These are phyloP conservation scores for Pestalotiopsis sp. DNA, from an alignment of 2,329 filamentous ascomycete genomes.

Conservation along the genomic window DNA sequence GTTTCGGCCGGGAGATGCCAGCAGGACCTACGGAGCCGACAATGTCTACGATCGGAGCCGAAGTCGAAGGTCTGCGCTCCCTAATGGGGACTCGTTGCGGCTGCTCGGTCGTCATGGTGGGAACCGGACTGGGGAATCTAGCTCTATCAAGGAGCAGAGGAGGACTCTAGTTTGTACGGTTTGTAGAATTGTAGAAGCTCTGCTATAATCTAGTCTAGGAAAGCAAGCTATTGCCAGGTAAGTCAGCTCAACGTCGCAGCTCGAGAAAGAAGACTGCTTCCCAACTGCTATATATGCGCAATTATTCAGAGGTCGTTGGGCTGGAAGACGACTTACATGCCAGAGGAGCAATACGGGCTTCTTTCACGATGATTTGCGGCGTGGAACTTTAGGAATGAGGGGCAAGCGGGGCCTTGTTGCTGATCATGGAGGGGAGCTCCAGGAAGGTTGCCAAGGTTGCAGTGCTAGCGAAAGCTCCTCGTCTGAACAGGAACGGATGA, in stretches of 20 bases:
- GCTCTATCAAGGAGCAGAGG: neutral
- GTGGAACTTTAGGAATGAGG: neutral
- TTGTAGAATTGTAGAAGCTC: neutral
- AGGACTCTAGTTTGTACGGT: neutral
- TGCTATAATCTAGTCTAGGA: conserved; percentile 3
- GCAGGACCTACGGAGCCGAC: conserved; percentile 83
- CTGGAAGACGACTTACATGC: neutral
- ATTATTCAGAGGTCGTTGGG: neutral
- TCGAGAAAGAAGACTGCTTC: too few species aligned
- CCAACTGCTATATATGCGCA: too few species aligned
- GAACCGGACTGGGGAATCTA: conserved; percentile 3
- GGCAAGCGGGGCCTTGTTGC: neutral
- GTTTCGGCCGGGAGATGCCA: conserved; percentile 86
- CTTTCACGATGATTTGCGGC: neutral
- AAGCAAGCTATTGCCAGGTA: neutral
- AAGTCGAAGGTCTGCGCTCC: conserved; percentile 76
- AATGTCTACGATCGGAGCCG: conserved; percentile 81
- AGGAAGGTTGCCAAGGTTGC: neutral
- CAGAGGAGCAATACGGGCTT: neutral
- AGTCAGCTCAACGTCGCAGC: neutral
- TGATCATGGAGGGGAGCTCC: neutral
- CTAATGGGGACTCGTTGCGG: conserved; percentile 49
- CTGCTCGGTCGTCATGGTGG: conserved; percentile 34
- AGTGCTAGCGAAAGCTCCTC: neutral
- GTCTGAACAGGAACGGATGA: conserved; percentile 5